Base-by-base conservation (phyloP, 768 basidiomycete genomes). In the Naganishia vishniacii region DNA sequence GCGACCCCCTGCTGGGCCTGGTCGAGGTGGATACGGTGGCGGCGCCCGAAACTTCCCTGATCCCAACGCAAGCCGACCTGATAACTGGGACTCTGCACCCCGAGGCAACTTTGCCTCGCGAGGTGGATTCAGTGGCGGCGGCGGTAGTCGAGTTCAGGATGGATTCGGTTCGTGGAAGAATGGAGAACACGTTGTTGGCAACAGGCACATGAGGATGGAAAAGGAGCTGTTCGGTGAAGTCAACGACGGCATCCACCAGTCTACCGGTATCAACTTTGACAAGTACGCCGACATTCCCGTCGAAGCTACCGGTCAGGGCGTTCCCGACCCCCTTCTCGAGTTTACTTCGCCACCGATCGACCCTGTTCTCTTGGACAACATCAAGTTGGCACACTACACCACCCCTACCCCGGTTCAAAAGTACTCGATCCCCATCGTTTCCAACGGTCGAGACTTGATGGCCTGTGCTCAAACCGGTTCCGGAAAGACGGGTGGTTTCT, bases 211-310 rank as follows among this genome's bases (percentile, higher is more conserved):
- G 75, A 86, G 92, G 70, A 82, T 93, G 70, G 95, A 99, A 81
- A 92, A 91, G 80, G 93, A 97, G 74, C 87, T 99, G 41, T 99
- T 87, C 71, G 95, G 95, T 61, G 92, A 94, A 68, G 82, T 83
- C 42, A 81, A 83, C 48, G 94, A 97, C 68, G 74, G 73, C 62
- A 63, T 67, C 29, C 72, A 75, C 47, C 88, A 95, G 78, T 86
- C 91, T 75, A 94, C 93, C 46, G 95, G 95, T 68, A 97, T 99
- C 81, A 99, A 99, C 81, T 99, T 99, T 75, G 95, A 99, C 81
- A 95, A 95, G 80, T 99, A 98, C 73, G 95, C 95, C 79, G 94
- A 98, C 77, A 99, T 99, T 75, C 95, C 95, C 68, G 93, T 99
- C 70, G 95, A 98, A 80, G 94, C 93, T 37, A 98, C 94, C 51